Evolutionary conservation across 2,329 filamentous ascomycete species (phyloP), one percentile per base, ranked within the genome.

Genomic region (Trichophyton equinum): DNA sequence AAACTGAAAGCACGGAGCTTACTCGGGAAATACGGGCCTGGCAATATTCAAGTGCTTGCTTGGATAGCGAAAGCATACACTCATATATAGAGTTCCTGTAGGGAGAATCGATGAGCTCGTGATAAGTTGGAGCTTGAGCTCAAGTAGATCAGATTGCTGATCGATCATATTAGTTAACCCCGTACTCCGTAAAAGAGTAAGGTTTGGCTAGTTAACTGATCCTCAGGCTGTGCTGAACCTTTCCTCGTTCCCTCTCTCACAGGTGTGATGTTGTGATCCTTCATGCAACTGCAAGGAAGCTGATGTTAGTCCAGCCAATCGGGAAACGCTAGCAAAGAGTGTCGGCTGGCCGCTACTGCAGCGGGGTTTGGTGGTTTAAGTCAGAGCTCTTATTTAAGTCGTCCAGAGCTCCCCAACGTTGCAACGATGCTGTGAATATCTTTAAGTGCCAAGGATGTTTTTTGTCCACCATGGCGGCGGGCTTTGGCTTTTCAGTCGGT

Each of bases 401-500:
- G 27, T 33, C 27, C 9, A 53, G 27, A 15, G 49, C 49, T 51
- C 49, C 49, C 49, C 11, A 6, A 33, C 27, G 3, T 6, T 15
- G 22, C 13, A 25, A 53, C 18, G 13, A 4, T 20, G 3, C 15
- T 33, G 11, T 53, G 15, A 44, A 44, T 18, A n/a, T 13, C 22
- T 33, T 53, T 33, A 25, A 15, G n/a, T 11, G 22, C 22, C 49
- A 25, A 53, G 49, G 27, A 53, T 53, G 49, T 53, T 30, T 22
- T 22, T 42, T 20, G 18, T 20, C 27, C 11, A 57, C n/a, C 15
- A 62, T 62, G 61, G 49, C 61, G 18, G 58, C 58, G 22, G 57
- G 57, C 8, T 60, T 60, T 46, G 58, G 58, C 40, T 62, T 62
- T 33, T 62, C 61, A 30, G 58, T 63, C 13, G 62, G 62, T 18